phyloP scores from a whole-genome alignment of 2,329 filamentous ascomycete species.

The Paramyrothecium roridum region DNA sequence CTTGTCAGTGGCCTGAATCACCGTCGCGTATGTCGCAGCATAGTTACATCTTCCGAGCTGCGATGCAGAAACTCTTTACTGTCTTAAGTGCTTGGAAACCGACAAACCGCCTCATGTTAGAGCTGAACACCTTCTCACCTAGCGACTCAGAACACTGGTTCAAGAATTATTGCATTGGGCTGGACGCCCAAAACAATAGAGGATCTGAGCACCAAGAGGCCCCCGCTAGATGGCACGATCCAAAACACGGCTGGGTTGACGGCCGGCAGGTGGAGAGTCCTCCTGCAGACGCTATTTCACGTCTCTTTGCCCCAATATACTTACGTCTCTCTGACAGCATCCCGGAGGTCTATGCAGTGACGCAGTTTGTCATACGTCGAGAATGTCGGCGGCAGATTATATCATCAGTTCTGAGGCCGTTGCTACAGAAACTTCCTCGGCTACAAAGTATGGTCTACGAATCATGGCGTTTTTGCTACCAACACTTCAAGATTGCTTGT shows the following conservation, averaged over 20 bases:
- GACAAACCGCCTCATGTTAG: conserved; percentile 6
- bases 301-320: conserved; percentile 1
- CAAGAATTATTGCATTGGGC: conserved; percentile 5
- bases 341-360: conserved; percentile 7
- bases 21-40: background rate
- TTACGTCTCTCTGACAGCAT: conserved; percentile 3
- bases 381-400: conserved; percentile 6
- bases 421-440: conserved; percentile 7
- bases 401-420: conserved; percentile 1
- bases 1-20: conserved; percentile 5
- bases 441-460: conserved; percentile 9
- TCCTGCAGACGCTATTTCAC: conserved; percentile 2
- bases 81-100: conserved; percentile 23
- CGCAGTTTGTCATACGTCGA: conserved; percentile 8
- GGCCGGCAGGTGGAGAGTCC: conserved; percentile 7
- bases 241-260: conserved; percentile 10
- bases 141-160: conserved; percentile 12
- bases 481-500: conserved; percentile 3
- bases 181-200: conserved; percentile 2
- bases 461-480: conserved; percentile 4
- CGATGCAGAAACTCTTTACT: conserved; percentile 20
- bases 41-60: conserved; percentile 11
- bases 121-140: conserved; percentile 8
- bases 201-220: conserved; percentile 1
- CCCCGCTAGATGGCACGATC: conserved; percentile 7